Evolutionary conservation across 495 filamentous ascomycete genomes (phyloP), one percentile per base, ranked within the genome.

Genomic region (Penicillium herquei): DNA sequence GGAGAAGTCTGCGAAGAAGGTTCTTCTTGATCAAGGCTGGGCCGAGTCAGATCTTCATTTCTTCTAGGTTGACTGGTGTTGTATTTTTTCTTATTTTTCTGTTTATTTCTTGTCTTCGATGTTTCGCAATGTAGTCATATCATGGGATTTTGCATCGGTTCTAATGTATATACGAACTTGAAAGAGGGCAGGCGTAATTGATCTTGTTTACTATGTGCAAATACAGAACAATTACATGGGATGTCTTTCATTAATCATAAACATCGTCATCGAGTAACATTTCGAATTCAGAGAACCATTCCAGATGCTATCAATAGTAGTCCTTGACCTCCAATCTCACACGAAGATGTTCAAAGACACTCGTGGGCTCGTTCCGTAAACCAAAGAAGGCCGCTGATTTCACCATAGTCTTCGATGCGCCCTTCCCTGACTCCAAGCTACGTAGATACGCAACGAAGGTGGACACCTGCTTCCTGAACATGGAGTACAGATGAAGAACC

Each of bases 21-120:
- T 83, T 34, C 79, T 96, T 56, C 78, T 81, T 52, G 79, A 72
- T 13, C 75, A 87, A 72, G 90, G 91, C 3, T 96, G 92, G 90
- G 68, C 65, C 39, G 87, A 92, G 62, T 78, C 83, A n/a, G 84
- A 96, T 73, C 67, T 98, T 45, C 68, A 95, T 56, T 92, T 96
- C 71, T 98, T 96, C 68, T 97, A 64, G 30, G 11, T 26, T 14
- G 37, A 12, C 40, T 21, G 18, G n/a, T 39, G 32, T 54, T 37
- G 13, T 16, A 0, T 13, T 39, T 18, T 18, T 30, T 26, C 17
- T 17, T 5, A 12, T 11, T n/a, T 46, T 32, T 30, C 31, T 8
- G 12, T 11, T 32, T 21, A 31, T 6, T 45, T 7, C 12, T 41
- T 41, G 12, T 10, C 12, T 13, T n/a, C 14, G 13, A 13, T 12